Evolutionary conservation across 768 basidiomycete genomes (phyloP).

Genomic region (Tylopilus sp.): DNA sequence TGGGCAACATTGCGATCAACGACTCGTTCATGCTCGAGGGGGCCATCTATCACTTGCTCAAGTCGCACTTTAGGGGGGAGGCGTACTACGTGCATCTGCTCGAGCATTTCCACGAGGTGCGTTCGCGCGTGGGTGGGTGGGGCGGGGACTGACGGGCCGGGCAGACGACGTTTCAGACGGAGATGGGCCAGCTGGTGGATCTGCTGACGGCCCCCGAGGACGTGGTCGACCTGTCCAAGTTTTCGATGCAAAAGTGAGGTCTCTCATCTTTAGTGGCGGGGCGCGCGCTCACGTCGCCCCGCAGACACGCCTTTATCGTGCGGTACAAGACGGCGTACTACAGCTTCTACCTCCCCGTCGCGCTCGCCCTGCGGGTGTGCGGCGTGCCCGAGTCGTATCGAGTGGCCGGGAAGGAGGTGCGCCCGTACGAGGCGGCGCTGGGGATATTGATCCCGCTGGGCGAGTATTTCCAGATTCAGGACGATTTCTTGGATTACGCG

Average conservation of each 20-base stretch:
- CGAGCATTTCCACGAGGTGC: slow-evolving; percentile 86
- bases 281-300: too few species aligned
- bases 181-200: slow-evolving; percentile 95
- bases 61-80: slow-evolving; percentile 77
- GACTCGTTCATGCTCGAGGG: slow-evolving; percentile 95
- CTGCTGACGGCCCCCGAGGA: slow-evolving; percentile 94
- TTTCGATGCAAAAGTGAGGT: slow-evolving; percentile 66
- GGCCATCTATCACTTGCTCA: slow-evolving; percentile 89
- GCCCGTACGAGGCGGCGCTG: slow-evolving; percentile 69
- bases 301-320: slow-evolving; percentile 86
- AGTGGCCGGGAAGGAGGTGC: slow-evolving; percentile 38
- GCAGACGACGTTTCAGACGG: slow-evolving; percentile 79
- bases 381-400: slow-evolving; percentile 53
- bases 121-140: slow-evolving; percentile 10
- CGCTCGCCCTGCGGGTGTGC: slow-evolving; percentile 83
- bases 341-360: slow-evolving; percentile 98
- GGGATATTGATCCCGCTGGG: slow-evolving; percentile 88
- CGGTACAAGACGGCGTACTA: slow-evolving; percentile 98
- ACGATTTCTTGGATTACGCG: slow-evolving; percentile 93
- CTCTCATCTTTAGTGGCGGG: not conserved
- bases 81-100: slow-evolving; percentile 85
- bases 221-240: slow-evolving; percentile 79
- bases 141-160: not conserved
- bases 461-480: slow-evolving; percentile 98
- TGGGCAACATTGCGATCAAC: slow-evolving; percentile 86